Evolutionary conservation across 2,329 filamentous ascomycete species (phyloP).

Genomic region (Periconia sp.): DNA sequence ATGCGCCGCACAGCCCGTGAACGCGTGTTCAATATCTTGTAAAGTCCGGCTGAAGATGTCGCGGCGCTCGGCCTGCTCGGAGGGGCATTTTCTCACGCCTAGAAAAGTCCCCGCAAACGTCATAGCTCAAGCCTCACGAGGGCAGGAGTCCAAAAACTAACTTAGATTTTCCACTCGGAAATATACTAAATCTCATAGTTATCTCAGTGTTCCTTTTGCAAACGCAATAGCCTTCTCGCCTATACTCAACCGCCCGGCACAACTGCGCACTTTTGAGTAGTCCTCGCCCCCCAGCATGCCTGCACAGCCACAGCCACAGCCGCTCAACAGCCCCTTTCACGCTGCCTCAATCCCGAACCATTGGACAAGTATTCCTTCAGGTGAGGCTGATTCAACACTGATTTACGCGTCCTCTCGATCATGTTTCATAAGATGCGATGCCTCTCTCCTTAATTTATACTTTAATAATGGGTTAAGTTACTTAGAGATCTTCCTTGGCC

Average conservation of each 20-base stretch:
- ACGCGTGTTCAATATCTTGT: constrained; percentile 36
- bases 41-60: constrained; percentile 24
- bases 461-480: constrained; percentile 5
- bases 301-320: constrained; percentile 38
- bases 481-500: constrained; percentile 43
- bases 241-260: too few relatives aligned
- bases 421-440: background rate
- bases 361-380: constrained; percentile 7
- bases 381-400: constrained; percentile 17
- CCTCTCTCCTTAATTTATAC: background rate
- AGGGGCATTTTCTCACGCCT: constrained; percentile 12
- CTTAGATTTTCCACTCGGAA: too few relatives aligned
- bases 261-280: too few relatives aligned
- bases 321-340: constrained; percentile 18
- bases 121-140: constrained; percentile 16
- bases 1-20: constrained; percentile 33
- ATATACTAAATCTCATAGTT: too few relatives aligned
- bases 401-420: constrained; percentile 18
- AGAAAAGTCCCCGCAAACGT: constrained; percentile 22
- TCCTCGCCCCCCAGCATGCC: background rate
- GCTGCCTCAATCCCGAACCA: constrained; percentile 11
- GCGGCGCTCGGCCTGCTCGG: constrained; percentile 22
- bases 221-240: too few relatives aligned
- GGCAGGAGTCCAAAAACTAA: too few relatives aligned
- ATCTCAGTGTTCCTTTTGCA: too few relatives aligned